Conservation (phyloP, 1,139 yeast species). For the Dujonia santamariae region DNA sequence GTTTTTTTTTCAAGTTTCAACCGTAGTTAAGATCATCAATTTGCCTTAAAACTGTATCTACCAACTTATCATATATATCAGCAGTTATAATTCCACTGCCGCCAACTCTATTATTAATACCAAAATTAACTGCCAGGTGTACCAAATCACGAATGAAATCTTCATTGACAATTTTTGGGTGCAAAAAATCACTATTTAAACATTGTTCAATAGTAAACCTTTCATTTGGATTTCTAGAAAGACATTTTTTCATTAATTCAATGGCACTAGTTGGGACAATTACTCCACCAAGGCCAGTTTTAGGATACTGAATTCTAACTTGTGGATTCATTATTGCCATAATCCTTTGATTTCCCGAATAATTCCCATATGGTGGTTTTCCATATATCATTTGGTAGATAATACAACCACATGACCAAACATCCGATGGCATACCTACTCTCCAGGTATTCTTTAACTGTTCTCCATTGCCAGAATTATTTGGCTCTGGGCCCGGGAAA, state of each 20-base stretch:
- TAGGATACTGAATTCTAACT: conserved; percentile 70
- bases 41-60: conserved; percentile 39
- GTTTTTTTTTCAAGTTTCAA: conserved; percentile 12
- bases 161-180: conserved; percentile 71
- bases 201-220: conserved; percentile 68
- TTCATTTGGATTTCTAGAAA: conserved; percentile 66
- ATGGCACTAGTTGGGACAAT: conserved; percentile 67
- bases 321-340: conserved; percentile 87
- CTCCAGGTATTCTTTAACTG: conserved; percentile 64
- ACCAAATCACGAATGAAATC: conserved; percentile 68
- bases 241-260: conserved; percentile 70
- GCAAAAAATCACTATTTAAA: conserved; percentile 55
- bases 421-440: conserved; percentile 93
- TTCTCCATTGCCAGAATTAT: conserved; percentile 14
- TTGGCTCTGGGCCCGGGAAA: conserved; percentile 20
- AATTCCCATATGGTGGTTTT: conserved; percentile 83
- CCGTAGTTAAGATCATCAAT: conserved; percentile 39
- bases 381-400: conserved; percentile 95
- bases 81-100: conserved; percentile 34
- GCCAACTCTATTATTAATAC: conserved; percentile 39
- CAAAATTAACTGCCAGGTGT: conserved; percentile 72
- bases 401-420: conserved; percentile 98
- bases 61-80: conserved; percentile 41
- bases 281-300: conserved; percentile 58
- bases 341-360: conserved; percentile 74